Evolutionary conservation across 2,329 filamentous ascomycete species (phyloP).

Genomic region (Cladophialophora exuberans): DNA sequence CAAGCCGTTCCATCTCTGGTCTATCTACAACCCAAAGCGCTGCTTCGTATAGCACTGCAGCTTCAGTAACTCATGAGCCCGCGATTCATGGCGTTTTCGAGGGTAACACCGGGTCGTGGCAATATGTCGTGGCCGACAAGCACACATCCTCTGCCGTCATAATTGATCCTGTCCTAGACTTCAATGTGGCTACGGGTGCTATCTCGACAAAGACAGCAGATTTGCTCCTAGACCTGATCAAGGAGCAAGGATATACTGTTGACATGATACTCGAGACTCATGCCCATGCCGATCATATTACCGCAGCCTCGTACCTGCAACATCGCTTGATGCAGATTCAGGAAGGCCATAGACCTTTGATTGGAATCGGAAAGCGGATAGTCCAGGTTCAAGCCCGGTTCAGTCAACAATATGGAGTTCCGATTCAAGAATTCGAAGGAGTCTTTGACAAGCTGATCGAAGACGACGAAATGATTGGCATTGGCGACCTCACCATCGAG

Average conservation of each 20-base stretch:
- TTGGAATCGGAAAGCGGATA: slow-evolving; percentile 64
- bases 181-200: slow-evolving; percentile 47
- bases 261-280: slow-evolving; percentile 65
- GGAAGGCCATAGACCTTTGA: slow-evolving; percentile 37
- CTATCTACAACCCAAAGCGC: background rate
- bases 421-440: slow-evolving; percentile 46
- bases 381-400: slow-evolving; percentile 58
- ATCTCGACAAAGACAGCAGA: slow-evolving; percentile 60
- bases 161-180: slow-evolving; percentile 67
- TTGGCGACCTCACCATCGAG: slow-evolving; percentile 54
- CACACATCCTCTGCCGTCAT: slow-evolving; percentile 54
- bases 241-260: slow-evolving; percentile 52
- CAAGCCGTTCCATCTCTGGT: background rate
- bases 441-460: slow-evolving; percentile 60
- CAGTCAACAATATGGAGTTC: slow-evolving; percentile 54
- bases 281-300: slow-evolving; percentile 64
- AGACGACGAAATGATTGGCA: slow-evolving; percentile 58
- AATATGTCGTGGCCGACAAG: slow-evolving; percentile 64
- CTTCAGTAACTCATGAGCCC: background rate
- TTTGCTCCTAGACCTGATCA: slow-evolving; percentile 49
- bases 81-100: slow-evolving; percentile 41
- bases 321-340: slow-evolving; percentile 41
- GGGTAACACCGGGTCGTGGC: slow-evolving; percentile 58
- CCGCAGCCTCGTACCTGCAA: slow-evolving; percentile 62
- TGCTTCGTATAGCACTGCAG: slow-evolving; percentile 2